Percentiles rank a stretch among this genome's conserved stretches.
These are phyloP conservation scores for Adansonia gregorii DNA, from an alignment of 441 rosid genomes.

Conservation along the genomic window DNA sequence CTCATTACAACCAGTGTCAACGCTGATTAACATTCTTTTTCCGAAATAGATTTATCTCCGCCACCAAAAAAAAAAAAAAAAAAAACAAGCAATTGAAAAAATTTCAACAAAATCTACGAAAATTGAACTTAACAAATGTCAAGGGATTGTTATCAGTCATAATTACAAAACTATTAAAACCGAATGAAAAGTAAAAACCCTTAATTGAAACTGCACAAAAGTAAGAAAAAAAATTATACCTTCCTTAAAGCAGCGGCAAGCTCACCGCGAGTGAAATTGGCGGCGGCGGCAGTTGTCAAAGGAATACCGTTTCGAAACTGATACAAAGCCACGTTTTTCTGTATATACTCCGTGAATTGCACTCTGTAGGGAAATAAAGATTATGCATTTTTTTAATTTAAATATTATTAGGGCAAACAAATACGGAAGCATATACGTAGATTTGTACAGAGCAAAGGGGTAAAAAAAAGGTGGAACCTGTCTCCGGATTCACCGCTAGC, in stretches of 20 bases:
- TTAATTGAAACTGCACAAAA: conserved; percentile 8
- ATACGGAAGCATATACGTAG: not conserved
- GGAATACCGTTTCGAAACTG: conserved; percentile 94
- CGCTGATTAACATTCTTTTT: not conserved
- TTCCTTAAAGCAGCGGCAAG: conserved; percentile 93
- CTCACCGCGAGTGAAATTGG: conserved; percentile 90
- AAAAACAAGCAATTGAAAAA: not conserved
- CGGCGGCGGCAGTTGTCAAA: conserved; percentile 84
- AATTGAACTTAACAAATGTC: not conserved
- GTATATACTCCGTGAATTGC: conserved; percentile 87
- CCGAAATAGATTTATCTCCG: not conserved
- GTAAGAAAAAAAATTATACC: conserved; percentile 40
- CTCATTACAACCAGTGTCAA: not conserved
- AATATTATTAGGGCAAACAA: not conserved
- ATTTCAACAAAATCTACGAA: not conserved
- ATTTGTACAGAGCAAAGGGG: not conserved
- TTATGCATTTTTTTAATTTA: no score
- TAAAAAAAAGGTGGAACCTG: conserved; percentile 44
- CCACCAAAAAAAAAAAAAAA: not conserved
- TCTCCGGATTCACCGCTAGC: conserved; percentile 99
- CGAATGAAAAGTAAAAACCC: not conserved
- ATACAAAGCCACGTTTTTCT: conserved; percentile 90
- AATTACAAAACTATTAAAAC: not conserved
- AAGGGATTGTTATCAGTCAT: not conserved
- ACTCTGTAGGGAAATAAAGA: conserved; percentile 42